Evolutionary conservation across 2,329 filamentous ascomycete species (phyloP), one percentile per base, ranked within the genome.

Genomic region (Monilinia aucupariae): DNA sequence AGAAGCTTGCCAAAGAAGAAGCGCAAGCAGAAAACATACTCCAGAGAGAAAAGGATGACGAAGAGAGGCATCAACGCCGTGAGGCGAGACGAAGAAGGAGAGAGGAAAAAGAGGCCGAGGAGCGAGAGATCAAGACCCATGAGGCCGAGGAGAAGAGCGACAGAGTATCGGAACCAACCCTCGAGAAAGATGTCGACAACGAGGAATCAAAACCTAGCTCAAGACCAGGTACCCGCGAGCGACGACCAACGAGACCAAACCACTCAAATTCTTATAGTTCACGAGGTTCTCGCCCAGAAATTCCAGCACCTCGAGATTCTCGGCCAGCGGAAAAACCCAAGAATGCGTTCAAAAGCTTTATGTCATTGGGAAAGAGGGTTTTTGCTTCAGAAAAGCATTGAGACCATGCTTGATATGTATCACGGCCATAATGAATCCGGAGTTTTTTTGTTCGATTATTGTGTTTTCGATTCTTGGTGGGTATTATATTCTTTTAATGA

Each of bases 361-460:
- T 60, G 34, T 30, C 39, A n/a, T 30, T 60, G 30, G 62, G 56
- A 27, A 64, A 64, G 50, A 64, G 61, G 55, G 62, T 64, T 25
- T 64, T 64, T 63, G 47, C 61, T 53, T 52, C 59, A 17, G 59
- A 25, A 17, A 55, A 55, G 50, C 27, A 34, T 34, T 48, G 34
- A 61, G 5, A 8, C 37, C 34, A 41, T 30, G 48, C 5, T n/a
- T n/a, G n/a, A n/a, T n/a, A 47, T 58, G 54, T 58, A 58, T 37
- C 47, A 58, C 41, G 54, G 54, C 20, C 54, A 58, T 58, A n/a
- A 34, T 58, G 30, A 47, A 20, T 25, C 15, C 20, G 27, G 54
- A 50, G 30, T 50, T 51, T 61, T n/a, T 39, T 63, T 49, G 25
- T 59, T 62, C 22, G 50, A 37, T 53, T 34, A 22, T 39, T 41